Evolutionary conservation across 805 yeast genomes (phyloP).

Genomic region (Candida ponderosae): DNA sequence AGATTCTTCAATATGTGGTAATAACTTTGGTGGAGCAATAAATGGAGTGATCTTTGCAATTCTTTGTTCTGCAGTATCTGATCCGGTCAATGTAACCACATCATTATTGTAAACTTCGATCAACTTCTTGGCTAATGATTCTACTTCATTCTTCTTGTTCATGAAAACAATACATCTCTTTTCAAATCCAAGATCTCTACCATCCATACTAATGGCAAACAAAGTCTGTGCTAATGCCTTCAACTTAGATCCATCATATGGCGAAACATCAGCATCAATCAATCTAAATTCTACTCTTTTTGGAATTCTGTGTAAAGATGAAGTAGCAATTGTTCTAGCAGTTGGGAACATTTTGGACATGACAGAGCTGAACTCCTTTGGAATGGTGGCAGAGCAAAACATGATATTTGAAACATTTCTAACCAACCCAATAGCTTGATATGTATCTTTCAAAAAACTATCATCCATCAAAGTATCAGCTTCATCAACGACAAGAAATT

Average conservation of each 20-base stretch:
- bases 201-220: constrained; percentile 78
- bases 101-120: constrained; percentile 43
- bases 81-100: constrained; percentile 61
- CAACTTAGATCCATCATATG: constrained; percentile 76
- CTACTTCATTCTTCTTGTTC: constrained; percentile 61
- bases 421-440: constrained; percentile 40
- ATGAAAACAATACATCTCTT: constrained; percentile 84
- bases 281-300: constrained; percentile 61
- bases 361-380: constrained; percentile 62
- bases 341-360: constrained; percentile 55
- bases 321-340: constrained; percentile 63
- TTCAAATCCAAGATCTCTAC: constrained; percentile 66
- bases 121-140: constrained; percentile 48
- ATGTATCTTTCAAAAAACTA: constrained; percentile 65
- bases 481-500: constrained; percentile 75
- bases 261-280: constrained; percentile 68
- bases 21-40: constrained; percentile 45
- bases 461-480: constrained; percentile 89
- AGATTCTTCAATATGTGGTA: constrained; percentile 22
- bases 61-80: constrained; percentile 55
- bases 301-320: constrained; percentile 81
- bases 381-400: constrained; percentile 87
- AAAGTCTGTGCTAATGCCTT: constrained; percentile 85
- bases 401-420: constrained; percentile 54
- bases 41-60: constrained; percentile 50